Conservation (phyloP, 805 yeast species). For the Lachancea waltii region DNA sequence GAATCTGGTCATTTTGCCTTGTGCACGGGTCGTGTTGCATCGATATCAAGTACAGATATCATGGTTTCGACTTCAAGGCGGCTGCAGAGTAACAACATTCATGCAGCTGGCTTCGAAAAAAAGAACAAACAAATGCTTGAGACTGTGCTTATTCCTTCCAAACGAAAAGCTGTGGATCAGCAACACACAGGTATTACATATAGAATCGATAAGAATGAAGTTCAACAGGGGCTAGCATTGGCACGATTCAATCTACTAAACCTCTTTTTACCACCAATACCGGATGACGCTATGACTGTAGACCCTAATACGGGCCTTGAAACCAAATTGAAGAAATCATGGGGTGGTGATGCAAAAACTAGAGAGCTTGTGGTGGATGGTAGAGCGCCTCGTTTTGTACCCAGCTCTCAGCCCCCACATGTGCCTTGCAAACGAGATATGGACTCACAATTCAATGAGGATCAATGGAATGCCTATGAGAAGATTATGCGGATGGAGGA, state of each 20-base stretch:
- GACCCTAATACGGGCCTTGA: slow-evolving; percentile 13
- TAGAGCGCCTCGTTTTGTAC: slow-evolving; percentile 25
- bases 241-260: slow-evolving; percentile 74
- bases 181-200: slow-evolving; percentile 30
- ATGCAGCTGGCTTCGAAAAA: slow-evolving; percentile 37
- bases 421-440: slow-evolving; percentile 16
- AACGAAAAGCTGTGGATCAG: background rate
- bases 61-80: slow-evolving; percentile 49
- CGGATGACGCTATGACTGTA: slow-evolving; percentile 28
- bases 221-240: slow-evolving; percentile 64
- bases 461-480: slow-evolving; percentile 65
- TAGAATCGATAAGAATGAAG: slow-evolving; percentile 76
- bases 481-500: slow-evolving; percentile 60
- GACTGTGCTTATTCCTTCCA: slow-evolving; percentile 35
- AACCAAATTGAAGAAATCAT: slow-evolving; percentile 20
- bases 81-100: slow-evolving; percentile 35
- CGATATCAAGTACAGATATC: slow-evolving; percentile 39
- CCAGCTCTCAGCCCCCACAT: slow-evolving; percentile 12
- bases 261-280: slow-evolving; percentile 42
- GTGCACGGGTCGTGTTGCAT: slow-evolving; percentile 52
- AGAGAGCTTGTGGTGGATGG: slow-evolving; percentile 33
- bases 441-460: slow-evolving; percentile 46
- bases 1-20: slow-evolving; percentile 72
- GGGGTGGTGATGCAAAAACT: slow-evolving; percentile 33
- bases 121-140: slow-evolving; percentile 44